Conservation (phyloP, 805 yeast genomes). For the Saturnispora zaruensis region DNA sequence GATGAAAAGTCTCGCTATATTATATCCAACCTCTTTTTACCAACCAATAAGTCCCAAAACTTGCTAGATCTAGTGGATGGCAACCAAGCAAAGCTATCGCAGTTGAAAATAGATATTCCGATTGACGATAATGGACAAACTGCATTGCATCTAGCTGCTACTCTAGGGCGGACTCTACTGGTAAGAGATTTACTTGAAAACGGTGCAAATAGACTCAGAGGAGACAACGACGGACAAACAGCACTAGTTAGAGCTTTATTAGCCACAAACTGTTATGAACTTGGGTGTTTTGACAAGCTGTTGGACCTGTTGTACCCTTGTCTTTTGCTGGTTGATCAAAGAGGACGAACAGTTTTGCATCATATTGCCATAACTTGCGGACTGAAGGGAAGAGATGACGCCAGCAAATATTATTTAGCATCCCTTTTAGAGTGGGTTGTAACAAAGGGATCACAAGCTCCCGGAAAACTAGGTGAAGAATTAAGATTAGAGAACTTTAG, state of each 20-base stretch:
- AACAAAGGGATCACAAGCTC: slow-evolving; percentile 38
- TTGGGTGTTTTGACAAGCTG: slow-evolving; percentile 61
- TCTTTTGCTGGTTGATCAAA: slow-evolving; percentile 52
- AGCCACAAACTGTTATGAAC: slow-evolving; percentile 77
- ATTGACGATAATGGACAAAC: slow-evolving; percentile 93
- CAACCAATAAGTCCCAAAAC: slow-evolving; percentile 29
- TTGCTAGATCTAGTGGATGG: slow-evolving; percentile 23
- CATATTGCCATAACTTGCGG: slow-evolving; percentile 79
- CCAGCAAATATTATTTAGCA: slow-evolving; percentile 66
- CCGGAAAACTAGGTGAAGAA: slow-evolving; percentile 31
- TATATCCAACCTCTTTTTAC: slow-evolving; percentile 44
- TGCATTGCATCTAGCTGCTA: slow-evolving; percentile 92
- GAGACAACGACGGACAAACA: slow-evolving; percentile 82
- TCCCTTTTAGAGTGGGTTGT: slow-evolving; percentile 73
- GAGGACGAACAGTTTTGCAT: slow-evolving; percentile 75
- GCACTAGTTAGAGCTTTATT: slow-evolving; percentile 76
- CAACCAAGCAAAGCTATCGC: slow-evolving; percentile 19
- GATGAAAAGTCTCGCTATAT: slow-evolving; percentile 28
- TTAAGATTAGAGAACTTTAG: slow-evolving; percentile 50
- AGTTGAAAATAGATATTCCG: slow-evolving; percentile 65
- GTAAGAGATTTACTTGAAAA: slow-evolving; percentile 59
- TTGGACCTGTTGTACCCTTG: slow-evolving; percentile 72
- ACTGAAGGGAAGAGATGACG: slow-evolving; percentile 61
- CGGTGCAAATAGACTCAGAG: slow-evolving; percentile 60
- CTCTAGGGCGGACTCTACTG: slow-evolving; percentile 68